Evolutionary conservation across 1,139 yeast genomes (phyloP).

Genomic region (Nakaseomyces bracarensis): DNA sequence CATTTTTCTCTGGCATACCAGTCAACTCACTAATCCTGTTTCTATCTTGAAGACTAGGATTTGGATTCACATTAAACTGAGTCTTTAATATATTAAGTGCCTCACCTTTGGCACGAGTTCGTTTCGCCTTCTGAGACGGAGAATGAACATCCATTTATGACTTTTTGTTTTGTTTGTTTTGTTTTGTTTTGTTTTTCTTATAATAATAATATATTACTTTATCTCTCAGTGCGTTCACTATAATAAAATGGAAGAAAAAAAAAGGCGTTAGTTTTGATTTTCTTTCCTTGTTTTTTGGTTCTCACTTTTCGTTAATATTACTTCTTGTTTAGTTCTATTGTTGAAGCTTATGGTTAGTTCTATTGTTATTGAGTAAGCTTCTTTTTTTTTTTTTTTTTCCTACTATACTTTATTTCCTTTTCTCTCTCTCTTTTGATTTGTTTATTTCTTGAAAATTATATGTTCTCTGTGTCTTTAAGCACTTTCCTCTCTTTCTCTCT

Average conservation of each 20-base stretch:
- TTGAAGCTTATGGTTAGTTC: no score
- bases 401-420: neutral
- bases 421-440: neutral
- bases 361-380: no score
- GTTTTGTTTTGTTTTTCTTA: neutral
- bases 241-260: no score
- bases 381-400: neutral
- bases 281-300: neutral
- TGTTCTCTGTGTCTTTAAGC: neutral
- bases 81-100: slow-evolving; percentile 59
- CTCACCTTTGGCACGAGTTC: slow-evolving; percentile 75
- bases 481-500: neutral
- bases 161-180: neutral
- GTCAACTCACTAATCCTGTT: slow-evolving; percentile 66
- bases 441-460: no score
- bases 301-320: no score
- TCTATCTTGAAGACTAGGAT: slow-evolving; percentile 60
- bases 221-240: no score
- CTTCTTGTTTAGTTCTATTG: neutral
- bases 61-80: slow-evolving; percentile 67
- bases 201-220: no score
- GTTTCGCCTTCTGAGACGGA: slow-evolving; percentile 22
- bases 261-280: no score
- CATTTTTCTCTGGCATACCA: slow-evolving; percentile 86
- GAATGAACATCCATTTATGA: slow-evolving; percentile 7